phyloP scores from a whole-genome alignment of 257 asterid genomes.

The Salvia miltiorrhiza region DNA sequence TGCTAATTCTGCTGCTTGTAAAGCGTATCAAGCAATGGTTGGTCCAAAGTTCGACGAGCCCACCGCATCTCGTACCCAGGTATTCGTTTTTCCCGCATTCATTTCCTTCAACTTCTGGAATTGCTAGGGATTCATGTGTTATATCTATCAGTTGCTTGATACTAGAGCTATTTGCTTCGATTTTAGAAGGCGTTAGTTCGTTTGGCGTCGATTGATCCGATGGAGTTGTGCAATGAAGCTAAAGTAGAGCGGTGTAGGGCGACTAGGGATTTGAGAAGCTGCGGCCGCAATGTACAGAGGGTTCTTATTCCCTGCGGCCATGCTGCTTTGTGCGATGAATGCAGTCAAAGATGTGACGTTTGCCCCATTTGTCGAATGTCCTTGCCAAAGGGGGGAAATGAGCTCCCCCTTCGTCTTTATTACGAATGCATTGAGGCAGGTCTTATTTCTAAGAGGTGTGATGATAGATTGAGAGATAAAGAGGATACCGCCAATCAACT shows the following conservation, averaged over 20 bases:
- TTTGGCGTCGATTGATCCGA: conserved; percentile 80
- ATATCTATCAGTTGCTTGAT: conserved; percentile 6
- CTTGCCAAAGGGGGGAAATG: conserved; percentile 51
- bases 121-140: background rate
- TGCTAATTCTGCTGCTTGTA: conserved; percentile 1
- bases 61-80: conserved; percentile 41
- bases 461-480: conserved; percentile 68
- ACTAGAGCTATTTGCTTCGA: conserved; percentile 20
- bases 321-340: conserved; percentile 95
- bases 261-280: conserved; percentile 90
- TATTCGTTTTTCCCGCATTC: conserved; percentile 20
- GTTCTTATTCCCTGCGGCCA: conserved; percentile 72
- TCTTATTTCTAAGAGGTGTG: conserved; percentile 73
- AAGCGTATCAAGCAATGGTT: conserved; percentile 37
- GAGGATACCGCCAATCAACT: conserved; percentile 54
- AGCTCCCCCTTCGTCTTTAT: conserved; percentile 75
- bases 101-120: background rate
- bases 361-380: conserved; percentile 87
- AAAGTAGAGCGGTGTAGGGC: conserved; percentile 94
- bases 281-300: conserved; percentile 78
- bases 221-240: conserved; percentile 86
- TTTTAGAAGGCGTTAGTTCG: conserved; percentile 64
- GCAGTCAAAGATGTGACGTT: conserved; percentile 82
- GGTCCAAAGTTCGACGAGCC: conserved; percentile 38
- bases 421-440: conserved; percentile 89